Evolutionary conservation across 2,329 filamentous ascomycete genomes (phyloP).

Genomic region (Fusarium guadeloupense): DNA sequence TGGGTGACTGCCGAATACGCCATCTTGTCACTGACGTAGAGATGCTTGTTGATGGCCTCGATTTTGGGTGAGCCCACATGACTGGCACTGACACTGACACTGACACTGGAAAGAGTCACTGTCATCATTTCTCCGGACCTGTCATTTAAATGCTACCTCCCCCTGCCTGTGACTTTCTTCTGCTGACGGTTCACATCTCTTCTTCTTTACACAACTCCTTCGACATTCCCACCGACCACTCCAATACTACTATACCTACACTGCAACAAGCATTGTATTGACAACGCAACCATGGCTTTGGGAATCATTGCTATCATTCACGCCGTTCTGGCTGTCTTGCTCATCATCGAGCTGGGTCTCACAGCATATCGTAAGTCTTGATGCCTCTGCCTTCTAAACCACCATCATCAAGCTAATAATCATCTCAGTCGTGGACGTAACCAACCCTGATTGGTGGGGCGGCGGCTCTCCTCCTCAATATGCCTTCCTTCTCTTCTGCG

Average conservation of each 20-base stretch:
- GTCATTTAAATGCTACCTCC: constrained; percentile 30
- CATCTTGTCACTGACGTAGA: constrained; percentile 30
- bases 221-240: background rate
- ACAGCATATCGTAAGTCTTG: constrained; percentile 73
- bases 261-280: background rate
- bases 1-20: constrained; percentile 31
- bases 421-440: constrained; percentile 48
- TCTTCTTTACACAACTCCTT: background rate
- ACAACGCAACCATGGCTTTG: constrained; percentile 57
- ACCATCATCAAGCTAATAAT: constrained; percentile 8
- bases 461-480: constrained; percentile 62
- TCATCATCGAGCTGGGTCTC: constrained; percentile 78
- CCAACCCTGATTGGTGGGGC: constrained; percentile 41
- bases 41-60: constrained; percentile 23
- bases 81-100: constrained; percentile 22
- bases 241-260: background rate
- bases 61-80: constrained; percentile 20
- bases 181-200: background rate
- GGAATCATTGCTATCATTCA: constrained; percentile 71
- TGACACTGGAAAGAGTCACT: constrained; percentile 10
- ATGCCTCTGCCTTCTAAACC: background rate
- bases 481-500: constrained; percentile 83
- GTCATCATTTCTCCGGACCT: constrained; percentile 23
- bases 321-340: constrained; percentile 71
- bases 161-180: constrained; percentile 11